phyloP scores from a whole-genome alignment of 139 green algal genomes.

The Chlorella sorokiniana region DNA sequence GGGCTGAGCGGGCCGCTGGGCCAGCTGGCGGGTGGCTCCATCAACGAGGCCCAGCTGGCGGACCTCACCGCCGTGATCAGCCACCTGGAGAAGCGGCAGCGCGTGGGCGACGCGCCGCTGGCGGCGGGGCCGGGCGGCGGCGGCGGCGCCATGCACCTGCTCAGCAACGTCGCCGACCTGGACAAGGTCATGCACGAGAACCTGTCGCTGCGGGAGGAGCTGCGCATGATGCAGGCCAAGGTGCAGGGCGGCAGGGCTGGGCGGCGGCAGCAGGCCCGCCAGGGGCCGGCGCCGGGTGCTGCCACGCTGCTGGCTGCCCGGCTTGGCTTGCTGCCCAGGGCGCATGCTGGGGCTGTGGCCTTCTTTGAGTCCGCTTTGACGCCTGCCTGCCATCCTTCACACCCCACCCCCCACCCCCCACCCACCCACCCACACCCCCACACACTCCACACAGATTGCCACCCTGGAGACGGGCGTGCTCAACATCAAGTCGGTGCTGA shows the following conservation, averaged over 20 bases:
- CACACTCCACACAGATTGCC: background rate
- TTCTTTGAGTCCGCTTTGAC: background rate
- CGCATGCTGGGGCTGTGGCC: no score
- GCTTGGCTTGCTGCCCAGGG: no score
- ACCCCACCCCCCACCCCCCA: background rate
- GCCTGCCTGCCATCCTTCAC: no score
- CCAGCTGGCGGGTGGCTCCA: background rate
- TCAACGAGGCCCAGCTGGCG: background rate
- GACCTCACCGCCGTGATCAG: conserved; percentile 10
- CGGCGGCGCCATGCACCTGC: conserved; percentile 10
- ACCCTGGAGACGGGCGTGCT: conserved; percentile 22
- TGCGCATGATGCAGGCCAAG: conserved; percentile 25
- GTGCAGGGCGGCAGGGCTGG: background rate
- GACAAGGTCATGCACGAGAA: conserved; percentile 32
- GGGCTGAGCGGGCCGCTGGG: background rate
- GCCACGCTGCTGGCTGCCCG: no score
- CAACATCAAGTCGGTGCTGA: conserved; percentile 30
- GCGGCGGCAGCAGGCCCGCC: background rate
- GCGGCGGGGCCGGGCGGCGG: background rate
- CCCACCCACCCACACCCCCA: background rate
- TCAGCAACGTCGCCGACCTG: conserved; percentile 19
- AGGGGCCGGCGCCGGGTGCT: no score
- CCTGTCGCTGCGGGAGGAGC: conserved; percentile 26
- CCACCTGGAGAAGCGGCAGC: conserved; percentile 30
- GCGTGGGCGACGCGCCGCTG: background rate